Percentiles rank a stretch among this genome's conserved stretches.
Conservation (phyloP, 257 asterid species). For the Solanum dulcamara region DNA sequence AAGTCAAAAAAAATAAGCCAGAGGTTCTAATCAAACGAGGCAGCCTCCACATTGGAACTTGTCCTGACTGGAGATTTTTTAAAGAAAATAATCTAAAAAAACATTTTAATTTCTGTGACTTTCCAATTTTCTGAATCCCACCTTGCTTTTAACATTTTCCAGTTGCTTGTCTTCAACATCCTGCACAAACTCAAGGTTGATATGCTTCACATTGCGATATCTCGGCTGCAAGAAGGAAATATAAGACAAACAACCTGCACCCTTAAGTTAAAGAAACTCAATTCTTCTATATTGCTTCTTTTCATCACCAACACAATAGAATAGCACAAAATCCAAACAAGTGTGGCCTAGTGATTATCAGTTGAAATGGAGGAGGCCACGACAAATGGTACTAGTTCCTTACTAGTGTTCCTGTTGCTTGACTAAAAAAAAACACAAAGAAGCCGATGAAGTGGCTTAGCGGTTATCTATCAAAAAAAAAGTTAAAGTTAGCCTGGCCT, state of each 20-base stretch:
- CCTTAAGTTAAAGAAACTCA: neutral
- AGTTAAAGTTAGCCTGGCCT: neutral
- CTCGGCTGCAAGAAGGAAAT: conserved; percentile 49
- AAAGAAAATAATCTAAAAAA: neutral
- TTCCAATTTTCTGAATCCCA: neutral
- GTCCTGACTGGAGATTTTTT: neutral
- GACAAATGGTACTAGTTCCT: neutral
- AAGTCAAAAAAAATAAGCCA: neutral
- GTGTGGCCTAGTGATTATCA: neutral
- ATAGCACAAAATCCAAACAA: neutral
- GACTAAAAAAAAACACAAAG: neutral
- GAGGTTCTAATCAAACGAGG: neutral
- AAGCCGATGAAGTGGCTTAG: neutral
- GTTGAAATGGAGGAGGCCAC: neutral
- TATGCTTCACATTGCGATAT: conserved; percentile 70
- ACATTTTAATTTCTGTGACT: neutral
- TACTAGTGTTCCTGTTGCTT: neutral
- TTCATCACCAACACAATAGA: neutral
- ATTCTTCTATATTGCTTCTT: neutral
- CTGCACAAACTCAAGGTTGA: conserved; percentile 84
- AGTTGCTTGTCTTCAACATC: conserved; percentile 79
- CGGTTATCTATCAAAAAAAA: neutral
- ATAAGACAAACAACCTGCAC: neutral
- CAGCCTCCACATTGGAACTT: neutral
- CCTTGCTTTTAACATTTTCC: conserved; percentile 57